Base-by-base conservation (phyloP, 768 basidiomycete genomes). In the Sarcomyxa edulis region DNA sequence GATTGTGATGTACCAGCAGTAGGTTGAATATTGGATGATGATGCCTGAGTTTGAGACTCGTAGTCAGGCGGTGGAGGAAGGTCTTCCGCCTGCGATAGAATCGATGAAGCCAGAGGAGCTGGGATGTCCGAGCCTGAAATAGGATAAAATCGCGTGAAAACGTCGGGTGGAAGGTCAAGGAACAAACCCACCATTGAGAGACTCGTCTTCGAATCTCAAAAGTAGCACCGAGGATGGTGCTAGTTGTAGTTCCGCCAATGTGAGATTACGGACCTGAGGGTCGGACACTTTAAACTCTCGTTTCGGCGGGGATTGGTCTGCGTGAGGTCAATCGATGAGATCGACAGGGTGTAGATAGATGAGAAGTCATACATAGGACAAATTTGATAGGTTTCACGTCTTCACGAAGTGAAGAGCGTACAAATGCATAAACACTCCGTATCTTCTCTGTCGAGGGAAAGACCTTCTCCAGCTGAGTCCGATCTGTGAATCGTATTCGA, bases 221-320 rank as follows among this genome's bases (percentile, higher is more conserved):
- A 86, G 61, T 7, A 95, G 72, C 11, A 92, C 61, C 7, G 88
- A 85, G 2, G 87, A 82, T 1, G 91, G 91, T 1, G 90, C 78
- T 16, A 95, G 65, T 23, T 84, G 72, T 8, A 95, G 70, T 28
- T 89, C 75, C 2, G 69, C 59, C 2, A 95, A 68, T 8, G 71
- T 72, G 36, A 81, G 67, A 52, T 84, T 79, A 48, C 79, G 78
- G 20, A 88, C 78, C 42, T 67, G 61, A 7, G 77, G 76, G 49
- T 93, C 91, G 5, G 84, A 86, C 6, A 88, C 84, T 48, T 81
- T 87, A 49, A 89, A 68, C 39, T 95, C 92, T 19, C 83, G 78
- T 50, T 79, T 82, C 1, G 91, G 92, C 2, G 88, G 89, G 4
- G 70, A 62, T 62, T 92, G 87, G 58, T 86, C 89, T 92, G 40